Percentiles rank a stretch among this genome's conserved stretches.
These are phyloP conservation scores for Scortechinia acanthostroma DNA, from an alignment of 2,329 filamentous ascomycete species.

Conservation along the genomic window DNA sequence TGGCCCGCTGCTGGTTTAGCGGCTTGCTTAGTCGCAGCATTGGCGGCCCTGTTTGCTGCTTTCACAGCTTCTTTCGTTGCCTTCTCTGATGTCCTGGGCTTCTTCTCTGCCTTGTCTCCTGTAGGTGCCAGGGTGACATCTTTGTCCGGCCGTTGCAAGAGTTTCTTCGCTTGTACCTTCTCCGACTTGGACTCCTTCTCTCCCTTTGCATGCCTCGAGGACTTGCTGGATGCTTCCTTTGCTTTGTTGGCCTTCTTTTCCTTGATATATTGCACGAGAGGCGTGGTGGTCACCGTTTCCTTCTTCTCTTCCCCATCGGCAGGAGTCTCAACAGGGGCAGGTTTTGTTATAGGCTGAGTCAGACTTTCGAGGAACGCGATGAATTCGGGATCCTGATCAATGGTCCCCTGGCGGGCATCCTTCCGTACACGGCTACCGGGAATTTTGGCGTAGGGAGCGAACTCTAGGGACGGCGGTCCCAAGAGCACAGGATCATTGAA, in stretches of 20 bases:
- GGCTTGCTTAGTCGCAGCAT: neutral
- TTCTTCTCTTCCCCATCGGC: constrained; percentile 40
- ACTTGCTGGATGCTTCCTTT: constrained; percentile 49
- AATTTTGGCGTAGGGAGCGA: constrained; percentile 76
- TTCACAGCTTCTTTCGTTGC: constrained; percentile 55
- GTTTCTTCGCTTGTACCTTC: constrained; percentile 6
- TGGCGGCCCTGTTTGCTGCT: constrained; percentile 33
- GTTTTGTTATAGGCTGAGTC: constrained; percentile 54
- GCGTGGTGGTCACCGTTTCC: constrained; percentile 70
- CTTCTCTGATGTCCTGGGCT: constrained; percentile 56
- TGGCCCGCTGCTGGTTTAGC: neutral
- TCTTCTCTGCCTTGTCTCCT: constrained; percentile 39
- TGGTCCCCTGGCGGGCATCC: constrained; percentile 84
- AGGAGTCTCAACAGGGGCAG: constrained; percentile 36
- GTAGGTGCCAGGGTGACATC: constrained; percentile 11
- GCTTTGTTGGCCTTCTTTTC: constrained; percentile 80
- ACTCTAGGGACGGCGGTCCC: constrained; percentile 74
- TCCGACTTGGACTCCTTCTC: constrained; percentile 28
- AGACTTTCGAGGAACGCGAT: constrained; percentile 85
- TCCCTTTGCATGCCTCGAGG: constrained; percentile 44
- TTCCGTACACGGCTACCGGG: constrained; percentile 68
- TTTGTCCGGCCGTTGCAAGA: constrained; percentile 40
- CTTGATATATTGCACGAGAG: constrained; percentile 79
- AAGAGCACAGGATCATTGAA: constrained; percentile 66
- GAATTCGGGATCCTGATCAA: constrained; percentile 93